Evolutionary conservation across 768 basidiomycete species (phyloP).

Genomic region (Lactarius hatsudake): DNA sequence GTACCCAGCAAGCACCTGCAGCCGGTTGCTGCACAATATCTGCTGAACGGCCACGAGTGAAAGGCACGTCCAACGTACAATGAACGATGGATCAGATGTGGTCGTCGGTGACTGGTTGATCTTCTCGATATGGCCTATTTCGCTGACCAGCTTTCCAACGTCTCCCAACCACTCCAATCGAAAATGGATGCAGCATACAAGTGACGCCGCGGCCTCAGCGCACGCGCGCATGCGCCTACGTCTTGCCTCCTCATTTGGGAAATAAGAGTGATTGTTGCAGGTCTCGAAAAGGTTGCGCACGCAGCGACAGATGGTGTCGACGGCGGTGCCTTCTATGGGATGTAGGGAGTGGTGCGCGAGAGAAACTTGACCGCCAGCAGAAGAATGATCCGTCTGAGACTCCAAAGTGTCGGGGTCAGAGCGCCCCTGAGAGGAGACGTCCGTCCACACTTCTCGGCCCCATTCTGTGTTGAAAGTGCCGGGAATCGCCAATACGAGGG

Average conservation of each 20-base stretch:
- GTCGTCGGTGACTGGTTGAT: background rate
- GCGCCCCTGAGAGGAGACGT: background rate
- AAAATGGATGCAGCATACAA: background rate
- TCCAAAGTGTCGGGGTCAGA: background rate
- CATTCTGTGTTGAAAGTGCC: conserved; percentile 13
- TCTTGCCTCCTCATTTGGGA: background rate
- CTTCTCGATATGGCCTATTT: background rate
- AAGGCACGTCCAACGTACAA: conserved; percentile 11
- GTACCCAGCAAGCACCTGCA: background rate
- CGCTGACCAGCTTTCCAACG: background rate
- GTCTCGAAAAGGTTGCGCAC: background rate
- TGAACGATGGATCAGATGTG: background rate
- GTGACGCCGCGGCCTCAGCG: background rate
- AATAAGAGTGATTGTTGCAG: background rate
- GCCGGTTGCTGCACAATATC: background rate
- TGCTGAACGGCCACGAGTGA: background rate
- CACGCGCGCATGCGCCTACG: conserved; percentile 3
- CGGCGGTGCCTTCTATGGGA: background rate
- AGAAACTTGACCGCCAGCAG: background rate
- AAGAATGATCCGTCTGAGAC: background rate
- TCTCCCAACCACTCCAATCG: conserved; percentile 7
- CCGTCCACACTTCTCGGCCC: conserved; percentile 10
- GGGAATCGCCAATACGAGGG: conserved; percentile 8
- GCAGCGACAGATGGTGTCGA: background rate
- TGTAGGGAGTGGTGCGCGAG: too few species aligned